Evolutionary conservation across 257 asterid genomes (phyloP), one percentile per base, ranked within the genome.

Genomic region (Paraleonurus japonicus): DNA sequence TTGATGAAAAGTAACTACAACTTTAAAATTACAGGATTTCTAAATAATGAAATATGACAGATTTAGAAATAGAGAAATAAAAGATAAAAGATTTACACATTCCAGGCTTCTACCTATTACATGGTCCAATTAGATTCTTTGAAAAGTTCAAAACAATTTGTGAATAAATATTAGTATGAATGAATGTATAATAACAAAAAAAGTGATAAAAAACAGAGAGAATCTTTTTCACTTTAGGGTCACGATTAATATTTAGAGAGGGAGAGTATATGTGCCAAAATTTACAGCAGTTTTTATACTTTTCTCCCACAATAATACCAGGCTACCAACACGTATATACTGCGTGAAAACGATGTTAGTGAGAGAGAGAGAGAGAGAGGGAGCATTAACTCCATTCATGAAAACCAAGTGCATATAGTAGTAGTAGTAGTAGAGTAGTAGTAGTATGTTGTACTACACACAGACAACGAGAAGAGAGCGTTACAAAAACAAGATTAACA

Each of bases 361-460:
- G 64, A 24, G 64, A 58, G 63, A 58, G 20, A 9, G 62, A 23
- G 61, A 2, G 77, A 10, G 71, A 28, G 61, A 43, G 71, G 12
- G 33, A 19, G 76, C 77, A 77, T 70, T 81, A 71, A 81, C 70
- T 76, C 67, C 50, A 0, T 80, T 68, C 74, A 80, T 81, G 80
- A 33, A 73, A 72, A 76, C 48, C 81, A 72, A 75, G 82, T 74
- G 68, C 66, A 62, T 57, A 70, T 28, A 74, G 65, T 32, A 27
- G n/a, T n/a, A n/a, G n/a, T n/a, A n/a, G n/a, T n/a, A n/a, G n/a
- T n/a, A n/a, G n/a, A n/a, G n/a, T n/a, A n/a, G n/a, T n/a, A n/a
- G n/a, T 58, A 50, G 75, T 73, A 59, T 65, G 45, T 41, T 45
- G 75, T 61, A 74, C 74, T 57, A 7, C 28, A 61, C 71, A 45